A percentile compares a stretch with the other conserved stretches of the same genome.
phyloP scores from a whole-genome alignment of 805 yeast species.

The Metschnikowia noctiluminum region DNA sequence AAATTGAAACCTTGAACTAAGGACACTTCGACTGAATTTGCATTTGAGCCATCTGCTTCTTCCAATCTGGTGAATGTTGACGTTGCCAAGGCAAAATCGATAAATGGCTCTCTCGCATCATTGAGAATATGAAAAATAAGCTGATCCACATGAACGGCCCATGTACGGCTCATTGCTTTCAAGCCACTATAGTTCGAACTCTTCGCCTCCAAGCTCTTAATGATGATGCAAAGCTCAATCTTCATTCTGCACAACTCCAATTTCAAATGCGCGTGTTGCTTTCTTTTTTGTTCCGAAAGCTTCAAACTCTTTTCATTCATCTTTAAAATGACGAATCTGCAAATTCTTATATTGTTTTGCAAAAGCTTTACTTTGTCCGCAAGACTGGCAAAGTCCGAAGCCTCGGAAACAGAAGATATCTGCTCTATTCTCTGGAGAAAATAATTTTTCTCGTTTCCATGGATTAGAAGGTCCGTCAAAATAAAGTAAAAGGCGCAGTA shows the following conservation, averaged over 20 bases:
- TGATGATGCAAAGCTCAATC: conserved; percentile 33
- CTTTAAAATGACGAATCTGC: conserved; percentile 35
- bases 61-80: conserved; percentile 61
- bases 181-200: conserved; percentile 8
- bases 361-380: conserved; percentile 28
- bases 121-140: conserved; percentile 68
- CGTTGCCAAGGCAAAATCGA: conserved; percentile 65
- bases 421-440: conserved; percentile 40
- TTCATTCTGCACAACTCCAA: conserved; percentile 32
- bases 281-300: conserved; percentile 20
- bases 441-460: conserved; percentile 25
- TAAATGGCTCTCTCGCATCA: conserved; percentile 56
- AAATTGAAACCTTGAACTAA: conserved; percentile 70
- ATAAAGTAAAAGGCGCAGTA: conserved; percentile 35
- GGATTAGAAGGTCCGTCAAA: conserved; percentile 34
- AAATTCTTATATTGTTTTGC: conserved; percentile 30
- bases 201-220: conserved; percentile 19
- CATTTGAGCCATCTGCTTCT: conserved; percentile 62
- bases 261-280: conserved; percentile 23
- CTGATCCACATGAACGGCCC: conserved; percentile 49
- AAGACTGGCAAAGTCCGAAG: conserved; percentile 34
- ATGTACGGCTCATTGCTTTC: conserved; percentile 11
- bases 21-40: conserved; percentile 55
- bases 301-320: conserved; percentile 33
- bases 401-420: conserved; percentile 35